Evolutionary conservation across 148 eudicot genomes (phyloP).

Genomic region (Camellia japonica): DNA sequence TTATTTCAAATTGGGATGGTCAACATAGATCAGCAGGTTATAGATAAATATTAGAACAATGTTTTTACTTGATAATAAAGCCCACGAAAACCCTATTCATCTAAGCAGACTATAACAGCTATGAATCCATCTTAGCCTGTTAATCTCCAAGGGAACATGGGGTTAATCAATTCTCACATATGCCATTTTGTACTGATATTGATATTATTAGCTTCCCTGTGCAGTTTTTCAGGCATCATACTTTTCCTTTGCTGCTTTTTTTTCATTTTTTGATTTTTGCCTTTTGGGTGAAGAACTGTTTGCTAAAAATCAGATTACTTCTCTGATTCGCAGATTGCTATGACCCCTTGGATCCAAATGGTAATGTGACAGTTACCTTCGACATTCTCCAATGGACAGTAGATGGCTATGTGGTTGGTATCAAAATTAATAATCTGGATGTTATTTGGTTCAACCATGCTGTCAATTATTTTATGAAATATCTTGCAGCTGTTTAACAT

Average conservation of each 20-base stretch:
- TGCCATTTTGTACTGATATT: slow-evolving; percentile 19
- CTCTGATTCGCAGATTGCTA: slow-evolving; percentile 36
- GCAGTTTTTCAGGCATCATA: slow-evolving; percentile 32
- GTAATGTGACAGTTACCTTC: slow-evolving; percentile 40
- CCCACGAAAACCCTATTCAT: background rate
- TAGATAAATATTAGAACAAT: background rate
- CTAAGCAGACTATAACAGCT: slow-evolving; percentile 8
- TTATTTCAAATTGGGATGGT: background rate
- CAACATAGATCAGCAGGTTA: background rate
- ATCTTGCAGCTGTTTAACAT: too few relatives aligned
- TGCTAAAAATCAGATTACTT: background rate
- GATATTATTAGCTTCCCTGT: slow-evolving; percentile 19
- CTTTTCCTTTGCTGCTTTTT: slow-evolving; percentile 11
- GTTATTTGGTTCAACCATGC: too few relatives aligned
- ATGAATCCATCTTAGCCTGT: slow-evolving; percentile 6
- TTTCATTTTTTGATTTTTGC: background rate
- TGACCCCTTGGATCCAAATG: slow-evolving; percentile 52
- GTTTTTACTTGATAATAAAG: background rate
- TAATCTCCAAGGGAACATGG: slow-evolving; percentile 19
- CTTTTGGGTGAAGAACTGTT: background rate
- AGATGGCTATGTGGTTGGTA: slow-evolving; percentile 49
- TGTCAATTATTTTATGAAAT: too few relatives aligned
- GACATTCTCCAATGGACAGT: slow-evolving; percentile 33
- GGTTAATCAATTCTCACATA: slow-evolving; percentile 6
- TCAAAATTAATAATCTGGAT: background rate